Evolutionary conservation across 1,284 basidiomycete species (phyloP).

Genomic region (Boletus putidus): DNA sequence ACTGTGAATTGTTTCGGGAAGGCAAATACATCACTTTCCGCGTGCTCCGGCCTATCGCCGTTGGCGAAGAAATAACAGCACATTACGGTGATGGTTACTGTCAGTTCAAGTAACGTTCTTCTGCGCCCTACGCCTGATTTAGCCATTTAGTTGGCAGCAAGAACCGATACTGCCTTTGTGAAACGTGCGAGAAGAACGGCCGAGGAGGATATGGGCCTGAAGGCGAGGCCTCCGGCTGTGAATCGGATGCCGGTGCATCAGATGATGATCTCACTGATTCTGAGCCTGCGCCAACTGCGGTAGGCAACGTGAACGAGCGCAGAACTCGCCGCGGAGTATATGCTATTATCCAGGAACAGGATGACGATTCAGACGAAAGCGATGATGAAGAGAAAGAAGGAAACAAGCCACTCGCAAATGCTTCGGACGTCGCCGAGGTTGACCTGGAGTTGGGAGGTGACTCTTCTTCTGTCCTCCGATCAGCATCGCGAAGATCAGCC

Average conservation of each 20-base stretch:
- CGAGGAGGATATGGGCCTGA: constrained; percentile 74
- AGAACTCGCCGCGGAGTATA: constrained; percentile 77
- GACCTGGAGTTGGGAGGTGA: constrained; percentile 57
- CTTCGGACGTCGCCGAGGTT: constrained; percentile 46
- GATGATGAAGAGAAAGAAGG: constrained; percentile 52
- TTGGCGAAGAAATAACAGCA: constrained; percentile 85
- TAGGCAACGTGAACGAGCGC: constrained; percentile 64
- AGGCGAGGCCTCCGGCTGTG: constrained; percentile 49
- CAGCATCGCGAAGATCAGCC: constrained; percentile 31
- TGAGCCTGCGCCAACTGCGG: constrained; percentile 38
- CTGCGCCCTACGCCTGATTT: constrained; percentile 20
- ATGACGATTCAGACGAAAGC: constrained; percentile 55
- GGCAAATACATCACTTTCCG: constrained; percentile 89
- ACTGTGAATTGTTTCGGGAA: constrained; percentile 84
- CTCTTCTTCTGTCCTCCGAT: constrained; percentile 30
- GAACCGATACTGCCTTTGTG: constrained; percentile 86
- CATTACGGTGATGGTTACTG: constrained; percentile 85
- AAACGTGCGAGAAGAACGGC: constrained; percentile 80
- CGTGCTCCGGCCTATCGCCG: constrained; percentile 73
- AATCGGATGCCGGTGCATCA: constrained; percentile 47
- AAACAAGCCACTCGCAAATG: constrained; percentile 46
- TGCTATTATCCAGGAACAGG: constrained; percentile 59
- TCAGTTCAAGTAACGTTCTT: constrained; percentile 43
- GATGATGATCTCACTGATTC: constrained; percentile 46
- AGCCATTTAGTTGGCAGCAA: constrained; percentile 68